Evolutionary conservation across 495 filamentous ascomycete genomes (phyloP).

Genomic region (Thermochaetoides thermophila): DNA sequence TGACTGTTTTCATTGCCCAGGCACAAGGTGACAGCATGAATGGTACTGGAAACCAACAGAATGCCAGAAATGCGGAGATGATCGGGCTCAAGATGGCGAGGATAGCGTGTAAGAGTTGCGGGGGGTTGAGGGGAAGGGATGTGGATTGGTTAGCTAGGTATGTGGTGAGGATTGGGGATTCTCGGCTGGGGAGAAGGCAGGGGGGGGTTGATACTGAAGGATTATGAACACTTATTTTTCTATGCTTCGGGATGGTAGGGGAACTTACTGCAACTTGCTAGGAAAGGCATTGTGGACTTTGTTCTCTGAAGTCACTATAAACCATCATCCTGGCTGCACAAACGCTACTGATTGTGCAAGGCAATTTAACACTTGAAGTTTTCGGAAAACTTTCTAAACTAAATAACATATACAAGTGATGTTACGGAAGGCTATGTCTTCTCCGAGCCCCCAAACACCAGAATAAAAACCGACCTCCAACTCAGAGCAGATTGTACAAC

Average conservation of each 20-base stretch:
- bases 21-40: not conserved
- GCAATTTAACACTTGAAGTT: too few species aligned
- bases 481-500: too few species aligned
- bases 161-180: not conserved
- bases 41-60: too few species aligned
- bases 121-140: conserved; percentile 14
- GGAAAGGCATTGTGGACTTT: not conserved
- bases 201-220: not conserved
- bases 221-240: too few species aligned
- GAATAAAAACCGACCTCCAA: too few species aligned
- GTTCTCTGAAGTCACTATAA: not conserved
- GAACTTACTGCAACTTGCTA: not conserved
- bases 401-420: too few species aligned
- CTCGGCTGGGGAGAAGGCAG: not conserved
- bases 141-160: conserved; percentile 17
- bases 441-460: too few species aligned
- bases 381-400: too few species aligned
- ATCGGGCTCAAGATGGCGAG: conserved; percentile 17
- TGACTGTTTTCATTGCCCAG: not conserved
- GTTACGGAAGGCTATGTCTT: too few species aligned
- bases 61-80: conserved; percentile 15
- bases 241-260: not conserved
- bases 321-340: too few species aligned
- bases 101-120: conserved; percentile 13
- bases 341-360: too few species aligned